Base-by-base conservation (phyloP, 1,284 basidiomycete species). In the Abortiporus biennis region DNA sequence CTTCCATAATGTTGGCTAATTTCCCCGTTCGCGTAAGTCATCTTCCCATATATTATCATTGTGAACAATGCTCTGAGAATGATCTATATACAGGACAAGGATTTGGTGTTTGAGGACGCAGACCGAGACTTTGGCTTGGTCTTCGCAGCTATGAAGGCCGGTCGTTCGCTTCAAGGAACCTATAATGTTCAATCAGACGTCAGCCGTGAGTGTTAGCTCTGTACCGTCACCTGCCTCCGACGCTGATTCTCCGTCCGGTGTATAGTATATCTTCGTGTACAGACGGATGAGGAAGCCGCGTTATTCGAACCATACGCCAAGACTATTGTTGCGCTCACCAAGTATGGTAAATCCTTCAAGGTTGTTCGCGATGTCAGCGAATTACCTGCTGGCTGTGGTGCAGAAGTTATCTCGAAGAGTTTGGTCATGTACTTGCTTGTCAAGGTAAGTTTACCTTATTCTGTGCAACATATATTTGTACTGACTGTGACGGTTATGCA, bases 131-230 rank as follows among this genome's bases (percentile, higher is more conserved):
- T 99, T 57, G 91, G 95, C 56, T 73, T 90, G 37, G 84, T 94
- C 25, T 93, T 96, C 63, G 72, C 78, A 19, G 79, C 80, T 1
- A 76, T 96, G 56, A 85, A 83, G 54, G 69, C 85, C 1, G 81
- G 88, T 9, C 83, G 96, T 27, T 94, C 90, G 0, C 72, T 98
- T 36, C 85, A 90, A 13, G 86, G 89, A 2, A 84, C 87, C n/a
- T 99, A 97, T 65, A 91, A 87, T 62, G 64, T 99, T 36, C 88
- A 92, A 53, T 85, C 72, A 29, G 88, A 96, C 56, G 85, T 95
- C 30, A 87, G 93, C 61, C 67, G 89, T 90, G 54, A 33, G 78
- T 63, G 13, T 13, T 11, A 12, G 23, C 12, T 9, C 34, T 15
- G 8, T 6, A 35, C 30, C 17, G 12, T n/a, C 40, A 44, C 20